These are phyloP conservation scores for Hansfordia pulvinata DNA, from an alignment of 2,329 filamentous ascomycete genomes.

Conservation along the genomic window DNA sequence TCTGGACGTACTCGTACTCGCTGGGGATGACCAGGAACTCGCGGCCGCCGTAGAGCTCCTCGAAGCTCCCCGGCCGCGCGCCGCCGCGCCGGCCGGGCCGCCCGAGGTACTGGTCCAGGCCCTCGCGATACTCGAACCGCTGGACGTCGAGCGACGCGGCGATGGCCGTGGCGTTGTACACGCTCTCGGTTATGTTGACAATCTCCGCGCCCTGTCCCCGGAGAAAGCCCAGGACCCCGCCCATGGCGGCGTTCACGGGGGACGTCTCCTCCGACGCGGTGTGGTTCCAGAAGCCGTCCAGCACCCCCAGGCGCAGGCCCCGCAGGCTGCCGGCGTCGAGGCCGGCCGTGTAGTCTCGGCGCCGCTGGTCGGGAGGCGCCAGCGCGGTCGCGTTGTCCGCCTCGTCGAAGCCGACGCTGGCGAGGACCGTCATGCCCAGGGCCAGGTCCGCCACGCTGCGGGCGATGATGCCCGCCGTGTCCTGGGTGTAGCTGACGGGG, in stretches of 20 bases:
- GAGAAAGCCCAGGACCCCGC: constrained; percentile 29
- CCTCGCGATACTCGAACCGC: constrained; percentile 42
- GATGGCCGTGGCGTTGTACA: constrained; percentile 39
- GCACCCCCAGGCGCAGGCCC: constrained; percentile 17
- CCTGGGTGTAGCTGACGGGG: constrained; percentile 42
- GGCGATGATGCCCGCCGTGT: constrained; percentile 39
- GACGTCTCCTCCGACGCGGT: constrained; percentile 35
- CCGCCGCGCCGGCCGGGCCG: constrained; percentile 25
- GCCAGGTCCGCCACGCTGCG: constrained; percentile 35
- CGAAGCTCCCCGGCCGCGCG: constrained; percentile 26
- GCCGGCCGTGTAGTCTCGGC: constrained; percentile 30
- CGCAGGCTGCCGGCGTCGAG: constrained; percentile 15
- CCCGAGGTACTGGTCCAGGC: constrained; percentile 40
- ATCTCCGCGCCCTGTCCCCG: constrained; percentile 30
- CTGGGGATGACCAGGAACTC: constrained; percentile 46
- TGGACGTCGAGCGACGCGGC: constrained; percentile 40
- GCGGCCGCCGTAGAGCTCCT: constrained; percentile 32
- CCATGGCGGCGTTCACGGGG: constrained; percentile 41
- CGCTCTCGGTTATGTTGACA: constrained; percentile 29
- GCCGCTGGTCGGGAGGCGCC: constrained; percentile 23
- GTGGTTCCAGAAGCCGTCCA: constrained; percentile 43
- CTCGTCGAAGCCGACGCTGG: constrained; percentile 32
- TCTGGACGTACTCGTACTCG: constrained; percentile 41
- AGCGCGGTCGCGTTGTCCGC: constrained; percentile 37
- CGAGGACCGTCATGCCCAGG: constrained; percentile 36